Evolutionary conservation across 257 asterid genomes (phyloP).

Genomic region (Sherardia arvensis): DNA sequence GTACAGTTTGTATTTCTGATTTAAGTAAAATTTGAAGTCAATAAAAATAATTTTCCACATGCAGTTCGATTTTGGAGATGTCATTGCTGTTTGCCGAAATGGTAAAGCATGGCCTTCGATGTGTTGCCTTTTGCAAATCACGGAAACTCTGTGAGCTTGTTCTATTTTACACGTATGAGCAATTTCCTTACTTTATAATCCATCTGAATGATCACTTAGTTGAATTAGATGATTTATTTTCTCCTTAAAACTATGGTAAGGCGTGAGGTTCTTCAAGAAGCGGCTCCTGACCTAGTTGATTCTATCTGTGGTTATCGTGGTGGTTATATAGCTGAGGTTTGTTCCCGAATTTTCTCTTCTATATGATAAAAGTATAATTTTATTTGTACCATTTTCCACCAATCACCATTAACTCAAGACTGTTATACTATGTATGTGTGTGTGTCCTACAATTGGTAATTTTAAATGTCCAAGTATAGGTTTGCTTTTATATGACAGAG

Average conservation of each 20-base stretch:
- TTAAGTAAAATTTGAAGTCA: not conserved
- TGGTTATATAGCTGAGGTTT: conserved; percentile 88
- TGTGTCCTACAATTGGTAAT: not conserved
- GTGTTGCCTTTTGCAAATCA: conserved; percentile 91
- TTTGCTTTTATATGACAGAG: not conserved
- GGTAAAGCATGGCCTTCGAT: conserved; percentile 95
- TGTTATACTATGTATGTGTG: not conserved
- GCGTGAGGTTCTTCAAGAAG: conserved; percentile 76
- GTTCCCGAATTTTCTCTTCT: conserved; percentile 18
- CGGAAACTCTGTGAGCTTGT: conserved; percentile 98
- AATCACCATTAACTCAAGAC: not conserved
- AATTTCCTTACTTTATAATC: conserved; percentile 11
- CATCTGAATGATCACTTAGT: conserved; percentile 13
- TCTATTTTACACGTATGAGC: conserved; percentile 76
- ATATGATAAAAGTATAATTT: not conserved
- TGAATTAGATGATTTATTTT: conserved; percentile 10
- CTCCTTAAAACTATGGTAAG: conserved; percentile 31
- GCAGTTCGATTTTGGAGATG: conserved; percentile 91
- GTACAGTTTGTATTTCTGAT: not conserved
- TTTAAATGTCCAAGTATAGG: not conserved
- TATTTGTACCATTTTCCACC: not conserved
- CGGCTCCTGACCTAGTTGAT: conserved; percentile 60
- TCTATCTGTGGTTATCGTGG: conserved; percentile 70
- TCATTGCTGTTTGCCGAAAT: conserved; percentile 82
- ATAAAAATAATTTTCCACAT: conserved; percentile 15